Conservation (phyloP, 352 stramenopile species). For the Phytophthora pisi region DNA sequence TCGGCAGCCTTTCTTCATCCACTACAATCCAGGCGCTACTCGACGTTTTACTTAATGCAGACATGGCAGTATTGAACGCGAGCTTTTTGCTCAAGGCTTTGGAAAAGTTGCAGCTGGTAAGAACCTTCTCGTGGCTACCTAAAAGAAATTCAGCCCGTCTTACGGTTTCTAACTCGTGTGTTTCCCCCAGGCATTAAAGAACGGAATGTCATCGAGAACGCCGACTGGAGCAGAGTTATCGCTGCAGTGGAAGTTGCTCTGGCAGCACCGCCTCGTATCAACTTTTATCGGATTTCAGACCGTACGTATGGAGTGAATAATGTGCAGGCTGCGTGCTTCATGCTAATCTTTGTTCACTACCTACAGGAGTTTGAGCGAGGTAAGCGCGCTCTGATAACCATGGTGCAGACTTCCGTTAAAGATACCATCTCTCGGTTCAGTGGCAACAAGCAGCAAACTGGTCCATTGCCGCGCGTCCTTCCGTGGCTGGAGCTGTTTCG, state of each 20-base stretch:
- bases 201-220: constrained; percentile 60
- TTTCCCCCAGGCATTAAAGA: constrained; percentile 50
- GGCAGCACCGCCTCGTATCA: constrained; percentile 69
- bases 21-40: constrained; percentile 76
- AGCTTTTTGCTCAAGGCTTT: constrained; percentile 67
- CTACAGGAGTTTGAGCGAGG: constrained; percentile 41
- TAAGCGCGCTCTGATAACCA: constrained; percentile 31
- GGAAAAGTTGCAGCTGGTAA: constrained; percentile 67
- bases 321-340: neutral
- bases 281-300: constrained; percentile 62
- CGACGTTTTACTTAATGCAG: constrained; percentile 64
- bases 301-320: constrained; percentile 36
- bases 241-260: constrained; percentile 70
- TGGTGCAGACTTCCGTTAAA: constrained; percentile 25
- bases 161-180: constrained; percentile 14
- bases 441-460: constrained; percentile 19
- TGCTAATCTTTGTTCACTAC: constrained; percentile 14
- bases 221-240: constrained; percentile 64
- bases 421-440: constrained; percentile 34
- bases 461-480: constrained; percentile 41
- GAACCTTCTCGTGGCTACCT: constrained; percentile 1
- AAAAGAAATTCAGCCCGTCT: neutral
- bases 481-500: constrained; percentile 79
- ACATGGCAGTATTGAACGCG: constrained; percentile 65
- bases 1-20: constrained; percentile 61